Percentiles rank a stretch among this genome's conserved stretches.
phyloP scores from a whole-genome alignment of 176 grass and related monocot species.

The Eleusine coracana region DNA sequence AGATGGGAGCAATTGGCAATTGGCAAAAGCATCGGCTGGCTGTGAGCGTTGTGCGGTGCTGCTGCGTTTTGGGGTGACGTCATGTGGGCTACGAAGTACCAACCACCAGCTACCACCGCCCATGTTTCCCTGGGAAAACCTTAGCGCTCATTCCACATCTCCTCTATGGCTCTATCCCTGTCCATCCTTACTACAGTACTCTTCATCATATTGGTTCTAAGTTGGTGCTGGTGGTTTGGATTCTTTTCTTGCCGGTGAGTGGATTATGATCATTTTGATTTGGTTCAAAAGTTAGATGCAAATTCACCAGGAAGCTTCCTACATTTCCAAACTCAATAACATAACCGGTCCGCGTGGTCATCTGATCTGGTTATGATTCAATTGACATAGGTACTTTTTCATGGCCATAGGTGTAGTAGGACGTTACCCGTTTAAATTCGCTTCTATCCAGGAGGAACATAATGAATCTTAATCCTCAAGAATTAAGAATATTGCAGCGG shows the following conservation, averaged over 20 bases:
- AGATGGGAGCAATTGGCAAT: constrained; percentile 35
- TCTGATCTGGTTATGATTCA: constrained; percentile 24
- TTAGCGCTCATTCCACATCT: background rate
- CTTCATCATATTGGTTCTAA: constrained; percentile 5
- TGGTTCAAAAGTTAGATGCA: constrained; percentile 17
- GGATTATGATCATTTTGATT: constrained; percentile 11
- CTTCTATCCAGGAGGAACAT: constrained; percentile 40
- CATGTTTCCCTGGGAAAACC: constrained; percentile 21
- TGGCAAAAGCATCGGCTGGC: constrained; percentile 27
- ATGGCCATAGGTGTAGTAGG: background rate
- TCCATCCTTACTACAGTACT: constrained; percentile 31
- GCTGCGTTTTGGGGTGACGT: constrained; percentile 46
- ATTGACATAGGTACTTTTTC: background rate
- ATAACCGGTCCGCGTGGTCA: background rate
- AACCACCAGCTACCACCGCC: constrained; percentile 58
- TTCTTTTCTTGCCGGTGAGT: constrained; percentile 24
- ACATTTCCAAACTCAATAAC: background rate
- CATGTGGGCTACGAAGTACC: constrained; percentile 62
- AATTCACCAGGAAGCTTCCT: constrained; percentile 24
- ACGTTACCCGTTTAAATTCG: constrained; percentile 38
- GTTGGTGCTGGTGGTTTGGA: constrained; percentile 41
- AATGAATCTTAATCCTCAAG: constrained; percentile 22
- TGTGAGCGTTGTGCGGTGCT: constrained; percentile 17
- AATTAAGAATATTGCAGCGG: constrained; percentile 22
- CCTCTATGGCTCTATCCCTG: constrained; percentile 5